phyloP scores from a whole-genome alignment of 2,329 filamentous ascomycete species.

The Lecanicillium sp. region DNA sequence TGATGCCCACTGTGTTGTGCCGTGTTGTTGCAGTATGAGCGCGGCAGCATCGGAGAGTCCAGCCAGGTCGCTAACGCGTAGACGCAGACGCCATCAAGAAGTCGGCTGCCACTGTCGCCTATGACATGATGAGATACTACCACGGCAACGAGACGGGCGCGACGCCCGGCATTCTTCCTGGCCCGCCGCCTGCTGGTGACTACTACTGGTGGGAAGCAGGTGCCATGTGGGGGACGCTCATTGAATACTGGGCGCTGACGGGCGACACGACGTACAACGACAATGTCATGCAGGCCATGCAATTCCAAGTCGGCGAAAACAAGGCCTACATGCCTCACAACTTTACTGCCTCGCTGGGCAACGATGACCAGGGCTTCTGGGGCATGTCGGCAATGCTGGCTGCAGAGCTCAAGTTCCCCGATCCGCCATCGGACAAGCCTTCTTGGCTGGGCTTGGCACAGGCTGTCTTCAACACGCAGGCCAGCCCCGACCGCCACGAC shows the following conservation, averaged over 20 bases:
- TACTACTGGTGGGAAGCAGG: slow-evolving; percentile 64
- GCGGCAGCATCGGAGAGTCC: not conserved
- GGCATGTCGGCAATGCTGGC: slow-evolving; percentile 56
- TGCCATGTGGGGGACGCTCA: slow-evolving; percentile 53
- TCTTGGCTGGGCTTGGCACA: slow-evolving; percentile 52
- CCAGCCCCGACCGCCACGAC: slow-evolving; percentile 49
- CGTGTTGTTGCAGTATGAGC: slow-evolving; percentile 16
- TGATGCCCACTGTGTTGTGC: not conserved
- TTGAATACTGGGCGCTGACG: slow-evolving; percentile 59
- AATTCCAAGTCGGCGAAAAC: slow-evolving; percentile 44
- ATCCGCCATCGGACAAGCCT: slow-evolving; percentile 41
- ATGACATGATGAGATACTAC: slow-evolving; percentile 39
- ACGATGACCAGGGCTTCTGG: slow-evolving; percentile 63
- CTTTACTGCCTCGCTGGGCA: slow-evolving; percentile 45
- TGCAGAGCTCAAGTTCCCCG: slow-evolving; percentile 49
- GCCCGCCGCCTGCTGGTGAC: slow-evolving; percentile 34
- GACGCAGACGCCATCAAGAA: slow-evolving; percentile 28
- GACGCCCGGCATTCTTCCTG: slow-evolving; percentile 39
- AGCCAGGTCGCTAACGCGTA: not conserved
- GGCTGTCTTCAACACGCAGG: slow-evolving; percentile 55
- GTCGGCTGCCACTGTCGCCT: slow-evolving; percentile 30
- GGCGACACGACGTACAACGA: slow-evolving; percentile 52
- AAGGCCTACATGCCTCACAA: slow-evolving; percentile 50
- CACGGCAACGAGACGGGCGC: slow-evolving; percentile 35
- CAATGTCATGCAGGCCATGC: slow-evolving; percentile 41